Evolutionary conservation across 139 green algal genomes (phyloP).

Genomic region (Ulvella scutata): DNA sequence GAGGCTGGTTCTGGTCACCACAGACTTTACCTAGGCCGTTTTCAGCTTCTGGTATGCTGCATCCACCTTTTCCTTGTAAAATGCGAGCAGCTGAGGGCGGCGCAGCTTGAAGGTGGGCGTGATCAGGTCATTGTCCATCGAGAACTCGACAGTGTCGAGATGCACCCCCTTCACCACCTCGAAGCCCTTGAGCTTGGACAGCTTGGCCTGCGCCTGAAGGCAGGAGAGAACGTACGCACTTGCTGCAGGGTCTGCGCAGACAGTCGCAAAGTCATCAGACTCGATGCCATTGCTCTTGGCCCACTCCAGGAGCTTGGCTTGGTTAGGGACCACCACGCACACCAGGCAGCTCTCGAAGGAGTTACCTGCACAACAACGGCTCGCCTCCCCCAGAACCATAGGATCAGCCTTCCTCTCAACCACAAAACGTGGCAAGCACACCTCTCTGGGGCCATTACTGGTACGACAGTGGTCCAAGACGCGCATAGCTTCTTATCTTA

Average conservation of each 20-base stretch:
- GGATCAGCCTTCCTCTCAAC: no score
- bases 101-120: conserved; percentile 70
- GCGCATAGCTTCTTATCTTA: no score
- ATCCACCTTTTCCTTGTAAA: conserved; percentile 14
- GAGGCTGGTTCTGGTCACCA: no score
- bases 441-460: no score
- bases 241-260: conserved; percentile 19
- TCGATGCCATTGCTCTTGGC: conserved; percentile 28
- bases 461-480: no score
- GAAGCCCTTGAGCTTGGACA: conserved; percentile 75
- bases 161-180: conserved; percentile 44
- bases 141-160: conserved; percentile 45
- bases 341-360: conserved; percentile 75
- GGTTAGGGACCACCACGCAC: conserved; percentile 69
- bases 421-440: no score
- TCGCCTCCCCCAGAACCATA: no score
- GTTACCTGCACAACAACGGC: conserved; percentile 44
- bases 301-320: conserved; percentile 27
- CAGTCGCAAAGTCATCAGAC: conserved; percentile 13
- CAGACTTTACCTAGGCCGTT: no score
- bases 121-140: conserved; percentile 55
- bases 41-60: background rate
- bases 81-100: conserved; percentile 21
- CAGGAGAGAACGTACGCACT: conserved; percentile 22
- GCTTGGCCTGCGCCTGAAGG: conserved; percentile 53